Evolutionary conservation across 306 rosid species (phyloP).

Genomic region (Cicer pinnatifidum): DNA sequence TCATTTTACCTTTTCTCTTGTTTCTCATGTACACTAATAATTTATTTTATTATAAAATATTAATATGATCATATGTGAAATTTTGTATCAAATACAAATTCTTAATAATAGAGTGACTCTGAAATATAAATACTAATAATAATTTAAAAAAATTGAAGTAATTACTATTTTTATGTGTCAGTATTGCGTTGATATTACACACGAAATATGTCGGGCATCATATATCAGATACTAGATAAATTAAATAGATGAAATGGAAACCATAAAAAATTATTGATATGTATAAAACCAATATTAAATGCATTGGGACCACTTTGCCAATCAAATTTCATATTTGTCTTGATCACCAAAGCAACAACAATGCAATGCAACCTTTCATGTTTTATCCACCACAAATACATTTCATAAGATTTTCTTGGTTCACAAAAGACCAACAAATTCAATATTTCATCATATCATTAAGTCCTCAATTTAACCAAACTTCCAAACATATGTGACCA

Average conservation of each 20-base stretch:
- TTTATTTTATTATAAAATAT: no score
- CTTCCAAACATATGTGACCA: conserved; percentile 41
- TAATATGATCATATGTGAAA: neutral
- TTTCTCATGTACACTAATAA: neutral
- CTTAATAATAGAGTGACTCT: no score
- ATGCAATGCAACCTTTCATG: conserved; percentile 44
- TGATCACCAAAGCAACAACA: conserved; percentile 35
- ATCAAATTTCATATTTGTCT: conserved; percentile 41
- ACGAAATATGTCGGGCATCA: no score
- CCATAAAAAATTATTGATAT: neutral
- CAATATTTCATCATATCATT: conserved; percentile 45
- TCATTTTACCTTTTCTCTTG: neutral
- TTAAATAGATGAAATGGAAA: neutral
- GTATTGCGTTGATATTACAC: no score
- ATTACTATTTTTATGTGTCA: no score
- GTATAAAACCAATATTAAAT: conserved; percentile 44
- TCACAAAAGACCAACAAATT: conserved; percentile 55
- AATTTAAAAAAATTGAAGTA: no score
- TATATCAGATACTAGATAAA: no score
- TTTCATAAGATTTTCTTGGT: conserved; percentile 52
- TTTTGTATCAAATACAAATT: no score
- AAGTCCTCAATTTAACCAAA: conserved; percentile 19
- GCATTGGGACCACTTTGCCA: conserved; percentile 43
- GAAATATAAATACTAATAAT: no score
- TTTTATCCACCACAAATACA: conserved; percentile 51